phyloP scores from a whole-genome alignment of 176 grass and related monocot genomes.

The Carex kokanica region DNA sequence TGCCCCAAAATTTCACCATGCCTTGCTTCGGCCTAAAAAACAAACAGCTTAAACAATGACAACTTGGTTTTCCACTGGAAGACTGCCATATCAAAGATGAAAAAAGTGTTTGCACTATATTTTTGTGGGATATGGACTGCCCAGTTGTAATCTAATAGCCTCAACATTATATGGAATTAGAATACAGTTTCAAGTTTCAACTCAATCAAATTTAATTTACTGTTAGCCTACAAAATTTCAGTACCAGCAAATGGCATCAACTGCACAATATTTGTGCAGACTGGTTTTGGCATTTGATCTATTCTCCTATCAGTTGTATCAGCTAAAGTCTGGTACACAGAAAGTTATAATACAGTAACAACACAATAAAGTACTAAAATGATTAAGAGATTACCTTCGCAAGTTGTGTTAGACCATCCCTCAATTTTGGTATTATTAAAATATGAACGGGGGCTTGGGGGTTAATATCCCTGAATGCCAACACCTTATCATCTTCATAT shows the following conservation, averaged over 20 bases:
- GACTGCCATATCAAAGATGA: neutral
- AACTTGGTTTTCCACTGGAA: neutral
- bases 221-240: neutral
- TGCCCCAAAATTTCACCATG: conserved; percentile 75
- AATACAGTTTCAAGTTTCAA: neutral
- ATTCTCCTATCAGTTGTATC: neutral
- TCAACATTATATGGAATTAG: neutral
- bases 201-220: neutral
- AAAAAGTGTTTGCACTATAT: neutral
- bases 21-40: conserved; percentile 65
- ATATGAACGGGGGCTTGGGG: conserved; percentile 92
- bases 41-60: neutral
- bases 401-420: conserved; percentile 71
- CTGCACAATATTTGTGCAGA: neutral
- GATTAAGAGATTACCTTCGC: conserved; percentile 39
- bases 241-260: neutral
- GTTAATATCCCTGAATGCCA: conserved; percentile 84
- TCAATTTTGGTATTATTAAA: conserved; percentile 72
- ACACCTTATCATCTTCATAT: conserved; percentile 87
- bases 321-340: neutral
- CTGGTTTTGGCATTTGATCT: neutral
- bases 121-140: neutral
- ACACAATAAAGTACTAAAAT: neutral
- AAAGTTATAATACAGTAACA: neutral
- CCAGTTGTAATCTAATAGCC: neutral